phyloP scores from a whole-genome alignment of 352 stramenopile species.

The Phytopythium sindhum region DNA sequence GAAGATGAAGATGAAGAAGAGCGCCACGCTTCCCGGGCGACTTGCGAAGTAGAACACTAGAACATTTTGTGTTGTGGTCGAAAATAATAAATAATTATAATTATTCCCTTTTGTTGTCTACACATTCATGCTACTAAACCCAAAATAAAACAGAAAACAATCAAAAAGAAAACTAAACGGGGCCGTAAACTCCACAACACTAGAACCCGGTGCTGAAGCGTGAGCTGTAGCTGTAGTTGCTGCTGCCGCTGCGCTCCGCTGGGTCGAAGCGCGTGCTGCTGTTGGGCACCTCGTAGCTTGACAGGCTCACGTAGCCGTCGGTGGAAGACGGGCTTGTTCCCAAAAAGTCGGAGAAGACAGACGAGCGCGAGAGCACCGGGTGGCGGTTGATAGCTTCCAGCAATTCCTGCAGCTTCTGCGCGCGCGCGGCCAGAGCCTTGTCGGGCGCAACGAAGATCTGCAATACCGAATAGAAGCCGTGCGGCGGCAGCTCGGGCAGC shows the following conservation, averaged over 20 bases:
- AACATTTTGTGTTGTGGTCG: not conserved
- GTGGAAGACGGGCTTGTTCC: slow-evolving; percentile 68
- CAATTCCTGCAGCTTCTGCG: slow-evolving; percentile 49
- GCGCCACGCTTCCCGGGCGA: too few species aligned
- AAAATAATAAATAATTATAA: slow-evolving; percentile 10
- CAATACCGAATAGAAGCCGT: slow-evolving; percentile 63
- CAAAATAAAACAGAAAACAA: not conserved
- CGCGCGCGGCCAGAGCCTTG: slow-evolving; percentile 48
- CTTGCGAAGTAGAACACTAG: too few species aligned
- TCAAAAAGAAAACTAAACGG: not conserved
- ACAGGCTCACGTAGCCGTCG: slow-evolving; percentile 71
- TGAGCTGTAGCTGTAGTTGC: not conserved
- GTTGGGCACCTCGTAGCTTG: slow-evolving; percentile 59
- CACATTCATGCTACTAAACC: not conserved
- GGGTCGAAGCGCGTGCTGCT: slow-evolving; percentile 30
- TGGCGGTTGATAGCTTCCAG: slow-evolving; percentile 58
- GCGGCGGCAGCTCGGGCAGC: slow-evolving; percentile 50
- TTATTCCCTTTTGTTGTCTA: slow-evolving; percentile 2
- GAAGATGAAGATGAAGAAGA: too few species aligned
- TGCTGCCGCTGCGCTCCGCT: slow-evolving; percentile 13
- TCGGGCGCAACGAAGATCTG: slow-evolving; percentile 66
- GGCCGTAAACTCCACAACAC: not conserved
- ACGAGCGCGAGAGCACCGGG: slow-evolving; percentile 36
- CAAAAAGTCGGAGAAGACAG: slow-evolving; percentile 54
- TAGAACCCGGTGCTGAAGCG: not conserved